Percentiles rank a stretch among this genome's conserved stretches.
Evolutionary conservation across 345 rosid genomes (phyloP).

Genomic region (Aquilaria malaccensis): DNA sequence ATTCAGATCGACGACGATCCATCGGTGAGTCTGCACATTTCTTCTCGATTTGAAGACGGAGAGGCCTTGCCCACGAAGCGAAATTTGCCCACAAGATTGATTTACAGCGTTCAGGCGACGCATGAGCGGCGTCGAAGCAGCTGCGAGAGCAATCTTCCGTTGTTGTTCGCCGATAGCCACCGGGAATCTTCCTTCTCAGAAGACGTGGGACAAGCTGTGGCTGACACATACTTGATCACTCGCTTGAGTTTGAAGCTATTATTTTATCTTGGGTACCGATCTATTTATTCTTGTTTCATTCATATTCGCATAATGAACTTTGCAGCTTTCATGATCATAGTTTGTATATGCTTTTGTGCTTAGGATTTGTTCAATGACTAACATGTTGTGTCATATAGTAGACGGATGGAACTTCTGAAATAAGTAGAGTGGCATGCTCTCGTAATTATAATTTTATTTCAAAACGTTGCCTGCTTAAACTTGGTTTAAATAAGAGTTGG

Average conservation of each 20-base stretch:
- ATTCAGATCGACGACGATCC: slow-evolving; percentile 39
- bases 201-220: slow-evolving; percentile 57
- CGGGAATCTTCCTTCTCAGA: slow-evolving; percentile 28
- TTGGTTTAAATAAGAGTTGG: no score
- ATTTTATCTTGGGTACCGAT: slow-evolving; percentile 60
- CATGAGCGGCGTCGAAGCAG: slow-evolving; percentile 52
- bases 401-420: no score
- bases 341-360: not conserved
- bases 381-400: no score
- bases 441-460: no score
- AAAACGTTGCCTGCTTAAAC: no score
- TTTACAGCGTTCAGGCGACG: slow-evolving; percentile 32
- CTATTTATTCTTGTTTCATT: not conserved
- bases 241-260: slow-evolving; percentile 61
- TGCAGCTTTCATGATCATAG: not conserved
- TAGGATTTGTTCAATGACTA: not conserved
- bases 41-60: slow-evolving; percentile 43
- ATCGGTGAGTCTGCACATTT: slow-evolving; percentile 33
- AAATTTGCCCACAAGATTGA: slow-evolving; percentile 46
- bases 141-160: slow-evolving; percentile 51
- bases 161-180: slow-evolving; percentile 26
- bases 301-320: not conserved
- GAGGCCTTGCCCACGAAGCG: slow-evolving; percentile 32
- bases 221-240: slow-evolving; percentile 58
- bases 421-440: no score